Evolutionary conservation across 2,329 filamentous ascomycete genomes (phyloP).

Genomic region (Dactylonectria estremocensis): DNA sequence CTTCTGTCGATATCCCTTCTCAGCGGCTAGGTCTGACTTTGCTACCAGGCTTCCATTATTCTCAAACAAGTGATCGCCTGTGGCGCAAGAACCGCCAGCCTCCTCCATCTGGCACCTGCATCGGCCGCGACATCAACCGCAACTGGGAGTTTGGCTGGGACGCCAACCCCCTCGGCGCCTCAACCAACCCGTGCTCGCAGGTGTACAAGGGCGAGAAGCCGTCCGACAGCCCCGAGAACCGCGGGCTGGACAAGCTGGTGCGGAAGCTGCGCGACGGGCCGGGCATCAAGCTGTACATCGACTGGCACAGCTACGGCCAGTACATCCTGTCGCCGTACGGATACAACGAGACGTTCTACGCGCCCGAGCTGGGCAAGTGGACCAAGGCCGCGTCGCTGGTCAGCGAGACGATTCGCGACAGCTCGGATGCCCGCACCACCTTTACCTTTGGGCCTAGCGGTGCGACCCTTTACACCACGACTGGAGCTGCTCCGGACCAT

Average conservation of each 20-base stretch:
- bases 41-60: constrained; percentile 60
- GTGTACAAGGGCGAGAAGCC: constrained; percentile 59
- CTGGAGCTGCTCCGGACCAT: constrained; percentile 51
- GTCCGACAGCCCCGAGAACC: constrained; percentile 63
- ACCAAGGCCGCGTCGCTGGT: constrained; percentile 53
- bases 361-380: constrained; percentile 59
- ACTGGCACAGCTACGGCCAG: constrained; percentile 64
- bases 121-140: constrained; percentile 68
- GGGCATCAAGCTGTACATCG: constrained; percentile 63
- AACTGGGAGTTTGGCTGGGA: constrained; percentile 69
- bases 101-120: constrained; percentile 54
- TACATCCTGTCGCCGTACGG: constrained; percentile 62
- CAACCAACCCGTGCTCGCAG: constrained; percentile 64
- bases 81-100: constrained; percentile 69
- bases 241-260: constrained; percentile 56
- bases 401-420: constrained; percentile 50
- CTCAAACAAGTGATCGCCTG: constrained; percentile 62
- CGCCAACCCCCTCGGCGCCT: constrained; percentile 59
- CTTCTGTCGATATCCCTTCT: background rate
- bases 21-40: background rate
- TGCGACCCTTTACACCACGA: constrained; percentile 55
- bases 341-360: constrained; percentile 59
- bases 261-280: constrained; percentile 50
- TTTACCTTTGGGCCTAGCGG: constrained; percentile 58
- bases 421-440: constrained; percentile 48